Evolutionary conservation across 352 stramenopile genomes (phyloP), one percentile per base, ranked within the genome.

Genomic region (Aphanomyces astaci): DNA sequence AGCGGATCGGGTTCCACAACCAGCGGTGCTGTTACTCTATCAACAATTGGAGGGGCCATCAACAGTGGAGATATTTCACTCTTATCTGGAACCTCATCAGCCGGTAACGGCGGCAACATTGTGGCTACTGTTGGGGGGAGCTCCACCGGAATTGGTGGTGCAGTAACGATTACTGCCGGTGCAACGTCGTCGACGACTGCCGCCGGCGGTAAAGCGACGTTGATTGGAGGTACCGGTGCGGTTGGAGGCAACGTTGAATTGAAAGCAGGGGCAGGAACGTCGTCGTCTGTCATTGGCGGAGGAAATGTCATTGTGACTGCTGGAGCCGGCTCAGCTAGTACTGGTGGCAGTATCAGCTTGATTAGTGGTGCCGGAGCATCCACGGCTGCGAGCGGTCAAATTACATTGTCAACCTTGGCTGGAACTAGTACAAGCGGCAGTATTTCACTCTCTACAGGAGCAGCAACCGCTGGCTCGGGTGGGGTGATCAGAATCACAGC

Each of bases 61-160:
- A 71, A 71, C 31, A 86, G 75, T 36, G 78, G 80, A 0, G 40
- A 48, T 13, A 71, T 86, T 48, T 69, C 66, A 5, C 22, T 86
- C 7, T 70, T 33, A n/a, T 76, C 75, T 17, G 60, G 60, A 19
- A 65, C 36, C 17, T 74, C 76, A 39, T 64, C 43, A 33, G 75
- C 76, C 22, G 77, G 75, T 33, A 63, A 33, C 15, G 79, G 75
- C 63, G 81, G 81, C 28, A 55, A 64, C 43, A 76, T 86, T 54
- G 56, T 65, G 4, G 24, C 83, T 7, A 59, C 63, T 22, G 76
- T 86, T 63, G 78, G 78, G 39, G 69, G 54, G 46, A 75, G 76
- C 24, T 55, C 70, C 24, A 76, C 67, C 3, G 77, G 74, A 13
- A n/a, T 73, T 27, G 78, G 78, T 39, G 72, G 77, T 30, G 57